Evolutionary conservation across 257 asterid species (phyloP).

Genomic region (Solanum arcanum): DNA sequence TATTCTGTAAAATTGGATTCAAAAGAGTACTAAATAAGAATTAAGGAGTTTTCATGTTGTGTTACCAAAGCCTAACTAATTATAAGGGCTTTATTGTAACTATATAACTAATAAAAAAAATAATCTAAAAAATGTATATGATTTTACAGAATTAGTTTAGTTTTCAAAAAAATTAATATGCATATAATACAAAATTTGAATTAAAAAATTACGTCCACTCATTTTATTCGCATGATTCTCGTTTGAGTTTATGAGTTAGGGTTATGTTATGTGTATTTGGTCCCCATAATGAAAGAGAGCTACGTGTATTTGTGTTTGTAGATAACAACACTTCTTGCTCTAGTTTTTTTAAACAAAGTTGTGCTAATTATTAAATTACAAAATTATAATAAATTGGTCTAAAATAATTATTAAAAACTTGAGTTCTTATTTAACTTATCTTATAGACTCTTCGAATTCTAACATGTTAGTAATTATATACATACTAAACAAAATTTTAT

Average conservation of each 20-base stretch:
- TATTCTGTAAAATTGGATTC: neutral
- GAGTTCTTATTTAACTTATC: neutral
- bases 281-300: too few relatives aligned
- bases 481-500: too few relatives aligned
- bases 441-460: neutral
- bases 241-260: neutral
- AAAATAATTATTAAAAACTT: neutral
- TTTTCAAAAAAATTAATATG: too few relatives aligned
- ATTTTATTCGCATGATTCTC: neutral
- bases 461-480: too few relatives aligned
- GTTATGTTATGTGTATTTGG: neutral
- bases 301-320: neutral
- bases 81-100: neutral
- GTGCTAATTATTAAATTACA: neutral
- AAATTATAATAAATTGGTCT: neutral
- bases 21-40: too few relatives aligned
- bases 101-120: neutral
- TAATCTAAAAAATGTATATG: neutral
- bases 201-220: neutral
- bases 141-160: neutral
- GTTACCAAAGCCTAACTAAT: neutral
- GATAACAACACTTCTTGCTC: neutral
- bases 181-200: neutral
- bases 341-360: neutral
- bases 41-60: neutral